Percentiles rank a stretch among this genome's conserved stretches.
Conservation (phyloP, 2,329 filamentous ascomycete species). For the Aspergillus sp. region DNA sequence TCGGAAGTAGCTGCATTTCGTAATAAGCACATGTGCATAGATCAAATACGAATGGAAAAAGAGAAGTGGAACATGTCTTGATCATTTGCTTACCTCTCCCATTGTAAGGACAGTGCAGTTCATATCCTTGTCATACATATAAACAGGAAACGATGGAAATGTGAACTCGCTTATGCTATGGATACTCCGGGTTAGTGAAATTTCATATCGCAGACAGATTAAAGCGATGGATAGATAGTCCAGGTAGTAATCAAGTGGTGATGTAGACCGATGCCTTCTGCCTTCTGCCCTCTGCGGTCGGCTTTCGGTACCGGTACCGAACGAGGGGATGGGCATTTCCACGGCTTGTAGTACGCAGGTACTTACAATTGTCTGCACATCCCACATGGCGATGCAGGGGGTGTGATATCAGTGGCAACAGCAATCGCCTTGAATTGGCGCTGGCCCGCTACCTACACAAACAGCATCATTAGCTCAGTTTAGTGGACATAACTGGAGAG, state of each 20-base stretch:
- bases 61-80: not conserved
- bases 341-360: not conserved
- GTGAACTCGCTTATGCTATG: constrained; percentile 71
- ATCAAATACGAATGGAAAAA: not conserved
- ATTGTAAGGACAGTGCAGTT: constrained; percentile 51
- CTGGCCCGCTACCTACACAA: constrained; percentile 43
- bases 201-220: not conserved
- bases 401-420: constrained; percentile 75
- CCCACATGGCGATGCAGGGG: constrained; percentile 74
- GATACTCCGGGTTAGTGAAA: constrained; percentile 3
- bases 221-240: not conserved
- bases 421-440: constrained; percentile 73
- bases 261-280: no score
- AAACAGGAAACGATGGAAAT: constrained; percentile 67
- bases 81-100: constrained; percentile 34
- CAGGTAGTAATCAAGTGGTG: not conserved
- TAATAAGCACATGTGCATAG: constrained; percentile 1
- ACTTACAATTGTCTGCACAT: constrained; percentile 90
- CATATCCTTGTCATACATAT: constrained; percentile 88
- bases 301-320: not conserved
- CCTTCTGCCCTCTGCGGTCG: no score
- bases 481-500: not conserved
- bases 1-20: constrained; percentile 59
- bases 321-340: not conserved
- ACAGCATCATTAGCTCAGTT: not conserved